Base-by-base conservation (phyloP, 495 filamentous ascomycete species). In the Cercophora sp. region DNA sequence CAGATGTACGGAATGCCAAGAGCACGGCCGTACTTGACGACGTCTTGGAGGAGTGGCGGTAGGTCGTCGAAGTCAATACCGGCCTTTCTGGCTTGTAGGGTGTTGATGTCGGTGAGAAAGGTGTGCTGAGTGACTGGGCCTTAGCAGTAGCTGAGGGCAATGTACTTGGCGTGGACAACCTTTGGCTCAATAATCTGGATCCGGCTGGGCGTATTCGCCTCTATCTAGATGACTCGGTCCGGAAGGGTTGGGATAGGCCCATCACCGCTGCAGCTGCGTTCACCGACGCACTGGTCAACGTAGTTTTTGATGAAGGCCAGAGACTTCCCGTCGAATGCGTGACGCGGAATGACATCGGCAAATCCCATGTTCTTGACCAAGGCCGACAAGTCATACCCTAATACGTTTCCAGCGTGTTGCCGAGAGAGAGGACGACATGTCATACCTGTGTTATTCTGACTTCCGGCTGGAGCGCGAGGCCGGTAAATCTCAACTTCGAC, bases 1-100 rank as follows among this genome's bases (percentile, higher is more conserved):
- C 58, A 60, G 20, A 60, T 22, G 32, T 57, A 60, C n/a, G 24
- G 11, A 5, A 60, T 50, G 3, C 54, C 54, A 3, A 60, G 35
- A 1, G 29, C 10, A 3, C 47, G 31, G 16, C 46, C 44, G 3
- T 34, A 24, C 5, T 1, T 20, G 5, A 60, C 46, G 1, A 49
- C 48, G 32, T 60, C 57, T 4, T 23, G 52, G 9, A 56, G 23
- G 9, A 55, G 44, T 5, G 42, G 43, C 19, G 42, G 51, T 11
- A 48, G 29, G 18, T 48, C 41, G 27, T 41, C 27, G 20, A 11
- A 37, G 8, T 26, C 3, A 18, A 47, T 47, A 2, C 41, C 31
- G 1, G 15, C n/a, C 19, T 47, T 54, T 8, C 51, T 46, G 11
- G 51, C 13, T 2, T 8, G 27, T 8, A 48, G 22, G 24, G 23